Percentiles rank a stretch among this genome's conserved stretches.
phyloP scores from a whole-genome alignment of 2,329 filamentous ascomycete species.

The Arthroderma sp. region DNA sequence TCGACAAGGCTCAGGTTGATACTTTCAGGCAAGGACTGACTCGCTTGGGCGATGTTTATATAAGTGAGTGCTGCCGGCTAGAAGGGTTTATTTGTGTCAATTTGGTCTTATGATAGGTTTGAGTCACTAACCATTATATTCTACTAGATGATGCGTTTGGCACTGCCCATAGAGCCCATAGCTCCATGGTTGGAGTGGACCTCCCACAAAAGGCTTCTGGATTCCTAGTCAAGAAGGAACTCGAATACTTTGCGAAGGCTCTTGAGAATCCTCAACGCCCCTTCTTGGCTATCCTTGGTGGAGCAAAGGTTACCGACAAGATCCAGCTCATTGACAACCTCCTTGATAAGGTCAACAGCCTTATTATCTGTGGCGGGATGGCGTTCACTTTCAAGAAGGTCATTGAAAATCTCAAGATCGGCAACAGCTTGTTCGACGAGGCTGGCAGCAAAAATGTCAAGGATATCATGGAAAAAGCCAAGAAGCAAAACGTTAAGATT shows the following conservation, averaged over 20 bases:
- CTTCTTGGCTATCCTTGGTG: slow-evolving; percentile 96
- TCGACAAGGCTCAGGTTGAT: slow-evolving; percentile 81
- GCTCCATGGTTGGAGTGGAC: slow-evolving; percentile 95
- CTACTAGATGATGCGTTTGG: slow-evolving; percentile 84
- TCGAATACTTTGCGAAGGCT: slow-evolving; percentile 97
- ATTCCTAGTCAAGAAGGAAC: slow-evolving; percentile 99
- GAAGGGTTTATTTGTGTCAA: background rate
- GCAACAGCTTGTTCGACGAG: slow-evolving; percentile 84
- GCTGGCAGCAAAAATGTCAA: slow-evolving; percentile 82
- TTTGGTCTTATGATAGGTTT: background rate
- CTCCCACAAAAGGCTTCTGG: slow-evolving; percentile 94
- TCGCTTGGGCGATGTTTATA: slow-evolving; percentile 84
- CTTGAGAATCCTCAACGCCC: slow-evolving; percentile 86
- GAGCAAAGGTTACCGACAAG: slow-evolving; percentile 98
- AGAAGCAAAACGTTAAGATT: slow-evolving; percentile 90
- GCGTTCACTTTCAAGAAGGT: slow-evolving; percentile 99
- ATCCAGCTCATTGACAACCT: slow-evolving; percentile 99
- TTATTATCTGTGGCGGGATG: slow-evolving; percentile 96
- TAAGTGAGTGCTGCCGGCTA: slow-evolving; percentile 53
- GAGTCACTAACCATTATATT: background rate
- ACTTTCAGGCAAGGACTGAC: slow-evolving; percentile 93
- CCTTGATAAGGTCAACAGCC: slow-evolving; percentile 90
- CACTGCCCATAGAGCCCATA: slow-evolving; percentile 95
- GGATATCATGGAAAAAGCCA: slow-evolving; percentile 83
- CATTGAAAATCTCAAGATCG: slow-evolving; percentile 79